Evolutionary conservation across 495 filamentous ascomycete genomes (phyloP), one percentile per base, ranked within the genome.

Genomic region (Chaetomidium leptoderma): DNA sequence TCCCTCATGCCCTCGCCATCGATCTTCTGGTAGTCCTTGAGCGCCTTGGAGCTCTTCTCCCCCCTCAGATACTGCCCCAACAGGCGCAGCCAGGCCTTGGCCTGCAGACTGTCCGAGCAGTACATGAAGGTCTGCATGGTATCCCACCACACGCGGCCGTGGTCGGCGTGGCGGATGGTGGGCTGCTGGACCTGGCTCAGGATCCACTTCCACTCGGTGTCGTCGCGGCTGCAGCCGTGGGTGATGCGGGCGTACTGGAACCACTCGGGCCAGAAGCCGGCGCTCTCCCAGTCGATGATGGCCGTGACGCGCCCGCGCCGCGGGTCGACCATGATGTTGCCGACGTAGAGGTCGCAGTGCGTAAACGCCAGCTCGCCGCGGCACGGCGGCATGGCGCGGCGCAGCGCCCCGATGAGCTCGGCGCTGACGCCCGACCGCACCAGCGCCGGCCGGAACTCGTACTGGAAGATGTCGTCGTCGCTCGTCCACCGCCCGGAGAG

Each of bases 271-370:
- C 51, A 60, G 44, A 29, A 60, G 7, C 58, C 58, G 13, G 33
- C 42, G 6, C 23, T 49, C 51, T 60, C 51, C 57, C 58, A 60
- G 51, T 60, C 58, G 21, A 60, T 60, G 21, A 60, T 33, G 11
- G 11, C 58, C 23, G 58, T 49, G n/a, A 60, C 24, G n/a, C n/a
- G n/a, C n/a, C n/a, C 2, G 6, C 8, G 6, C 4, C 58, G 32
- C 9, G 16, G 33, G 23, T 42, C 32, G 14, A 60, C 51, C 43
- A 60, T 55, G 33, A 60, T 9, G 36, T 60, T 60, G n/a, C 51
- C 51, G 10, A 35, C 16, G 51, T 29, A 60, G 13, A 60, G 43
- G 32, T 60, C 58, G 21, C 51, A 32, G 26, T 60, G 58, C 4
- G 49, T 54, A 3, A 60, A 13, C 0, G n/a, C 44, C 3, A 48